Base-by-base conservation (phyloP, 352 stramenopile genomes). In the Globisporangium cystogenes region DNA sequence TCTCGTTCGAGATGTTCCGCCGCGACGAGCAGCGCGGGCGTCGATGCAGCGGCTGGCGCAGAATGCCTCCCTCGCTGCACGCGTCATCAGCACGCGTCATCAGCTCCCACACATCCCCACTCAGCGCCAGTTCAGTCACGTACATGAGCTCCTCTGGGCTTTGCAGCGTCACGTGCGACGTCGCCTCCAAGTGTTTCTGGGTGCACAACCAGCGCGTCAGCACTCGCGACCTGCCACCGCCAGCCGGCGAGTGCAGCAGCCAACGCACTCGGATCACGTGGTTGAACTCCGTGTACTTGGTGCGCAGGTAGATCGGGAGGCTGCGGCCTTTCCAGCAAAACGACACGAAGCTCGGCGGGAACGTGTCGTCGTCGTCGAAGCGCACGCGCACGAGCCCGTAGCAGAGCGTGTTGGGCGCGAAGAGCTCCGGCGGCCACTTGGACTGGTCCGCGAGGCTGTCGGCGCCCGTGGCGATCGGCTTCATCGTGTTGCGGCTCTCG, bases 301-400 rank as follows among this genome's bases (percentile, higher is more conserved):
- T 90, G 45, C 85, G 81, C 39, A 93, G 42, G 42, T 91, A 90
- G 51, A 95, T 92, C 3, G 85, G 82, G 10, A 93, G 59, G 48
- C 78, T 90, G n/a, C 76, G 65, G 44, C 85, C 85, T 72, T 95
- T 95, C 85, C 85, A 95, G 70, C 82, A 93, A 48, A 93, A 93
- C 26, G 85, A 95, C 24, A 93, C 53, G 36, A 90, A 84, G 29
- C 74, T 86, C 15, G 80, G 77, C 18, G 81, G 75, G 31, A 82
- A 67, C n/a, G 55, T 57, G 48, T 86, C 75, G 36, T 82, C 70
- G 36, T 84, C 72, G 29, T 86, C 73, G 36, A 80, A 84, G 44
- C 90, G 77, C 42, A 93, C 51, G 18, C 82, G 85, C 36, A 63
- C 86, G 35, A 93, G 67, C 21, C 81, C 85, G 55, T 93, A 95